Conservation (phyloP, 257 asterid genomes). For the Solanum piurae region DNA sequence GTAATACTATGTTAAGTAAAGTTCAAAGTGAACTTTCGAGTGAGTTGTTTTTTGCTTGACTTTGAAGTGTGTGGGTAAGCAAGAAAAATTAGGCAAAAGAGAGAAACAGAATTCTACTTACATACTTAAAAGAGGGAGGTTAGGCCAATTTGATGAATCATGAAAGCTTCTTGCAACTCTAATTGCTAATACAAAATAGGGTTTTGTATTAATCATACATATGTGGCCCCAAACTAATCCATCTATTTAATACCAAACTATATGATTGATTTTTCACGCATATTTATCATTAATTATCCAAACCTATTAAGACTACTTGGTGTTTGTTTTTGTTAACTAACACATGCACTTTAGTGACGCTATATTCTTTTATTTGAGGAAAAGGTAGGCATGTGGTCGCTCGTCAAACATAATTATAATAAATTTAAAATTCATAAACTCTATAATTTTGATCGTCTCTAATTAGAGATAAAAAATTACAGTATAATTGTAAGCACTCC, state of each 20-base stretch:
- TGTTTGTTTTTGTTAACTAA: neutral
- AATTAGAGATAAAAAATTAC: neutral
- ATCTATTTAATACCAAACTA: neutral
- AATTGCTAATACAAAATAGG: neutral
- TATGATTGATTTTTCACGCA: neutral
- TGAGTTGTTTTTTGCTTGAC: conserved; percentile 26
- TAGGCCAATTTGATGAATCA: conserved; percentile 5
- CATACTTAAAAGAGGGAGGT: conserved; percentile 1
- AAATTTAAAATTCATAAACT: too few species aligned
- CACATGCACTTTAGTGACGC: neutral
- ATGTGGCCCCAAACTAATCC: neutral
- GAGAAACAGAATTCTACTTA: neutral
- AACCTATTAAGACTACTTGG: neutral
- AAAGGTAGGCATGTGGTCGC: neutral
- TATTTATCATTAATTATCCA: neutral
- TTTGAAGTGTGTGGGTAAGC: conserved; percentile 8
- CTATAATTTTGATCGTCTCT: too few species aligned
- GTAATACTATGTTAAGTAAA: conserved; percentile 13
- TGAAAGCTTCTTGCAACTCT: conserved; percentile 7
- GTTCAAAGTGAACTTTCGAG: conserved; percentile 26
- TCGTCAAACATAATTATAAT: neutral
- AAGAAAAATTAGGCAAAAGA: conserved; percentile 38
- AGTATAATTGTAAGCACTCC: too few species aligned
- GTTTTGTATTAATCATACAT: neutral
- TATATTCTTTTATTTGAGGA: neutral